Base-by-base conservation (phyloP, 2,329 filamentous ascomycete genomes). In the Hyphodiscus sp. region DNA sequence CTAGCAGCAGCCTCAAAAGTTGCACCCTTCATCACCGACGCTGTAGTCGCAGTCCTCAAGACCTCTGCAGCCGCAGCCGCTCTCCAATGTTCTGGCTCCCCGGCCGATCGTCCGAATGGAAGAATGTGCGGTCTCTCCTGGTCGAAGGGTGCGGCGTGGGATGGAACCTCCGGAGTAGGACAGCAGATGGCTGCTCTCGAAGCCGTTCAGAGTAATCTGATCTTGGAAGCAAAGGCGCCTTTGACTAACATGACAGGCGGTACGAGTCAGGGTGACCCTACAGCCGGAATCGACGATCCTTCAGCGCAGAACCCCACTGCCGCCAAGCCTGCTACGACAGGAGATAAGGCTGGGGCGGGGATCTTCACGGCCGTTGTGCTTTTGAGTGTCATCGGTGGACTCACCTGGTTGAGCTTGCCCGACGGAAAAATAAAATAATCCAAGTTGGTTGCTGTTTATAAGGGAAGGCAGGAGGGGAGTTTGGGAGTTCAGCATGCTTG, bases 161-260 rank as follows among this genome's bases (percentile, higher is more conserved):
- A 81, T 60, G 71, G 74, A 4, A 68, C 67, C 0, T 64, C 66
- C 7, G 79, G 80, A 8, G 77, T 80, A 1, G 78, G 79, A 2
- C 75, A 82, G 64, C 83, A 88, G 68, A 88, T 89, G 85, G 76
- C 81, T 0, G 83, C 81, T 6, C 80, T 83, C 77, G 75, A 73
- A 47, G 79, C 76, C 0, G 69, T 83, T 3, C 77, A 62, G 45
- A 77, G 78, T 38, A 83, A 81, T 61, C 73, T 85, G 67, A 78
- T 86, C 48, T 61, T 73, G 41, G 57, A 74, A 8, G 69, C 70
- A 9, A 53, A 61, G 0, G 65, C 69, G 1, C 76, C 77, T 0
- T 69, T 77, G 41, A 80, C 76, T 3, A 68, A 74, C 20, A 62
- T 70, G 3, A 80, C 70, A 1, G 85, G 85, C 47, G 85, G 85